A percentile compares a stretch with the other conserved stretches of the same genome.
Conservation (phyloP, 2,329 filamentous ascomycete species). For the Coleophoma eucalyptorum region DNA sequence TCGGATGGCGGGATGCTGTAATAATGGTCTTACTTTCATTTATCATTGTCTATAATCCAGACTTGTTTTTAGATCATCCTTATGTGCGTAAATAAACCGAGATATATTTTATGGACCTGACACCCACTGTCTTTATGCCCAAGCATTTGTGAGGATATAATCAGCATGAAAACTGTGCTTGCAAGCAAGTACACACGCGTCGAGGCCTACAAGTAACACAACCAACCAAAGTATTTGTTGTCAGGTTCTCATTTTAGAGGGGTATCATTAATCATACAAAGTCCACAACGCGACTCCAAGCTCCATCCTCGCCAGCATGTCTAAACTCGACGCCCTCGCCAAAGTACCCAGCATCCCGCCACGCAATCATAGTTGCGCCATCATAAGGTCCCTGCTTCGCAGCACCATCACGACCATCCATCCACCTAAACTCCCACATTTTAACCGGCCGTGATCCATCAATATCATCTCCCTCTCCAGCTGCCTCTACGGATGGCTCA, state of each 20-base stretch:
- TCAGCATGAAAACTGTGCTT: too few relatives aligned
- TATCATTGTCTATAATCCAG: too few relatives aligned
- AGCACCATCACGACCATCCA: conserved; percentile 77
- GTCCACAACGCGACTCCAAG: conserved; percentile 28
- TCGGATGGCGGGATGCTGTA: not conserved
- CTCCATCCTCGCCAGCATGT: conserved; percentile 46
- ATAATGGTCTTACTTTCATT: too few relatives aligned
- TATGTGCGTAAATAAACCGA: too few relatives aligned
- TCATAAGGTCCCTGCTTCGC: conserved; percentile 86
- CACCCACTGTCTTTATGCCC: too few relatives aligned
- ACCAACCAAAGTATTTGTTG: too few relatives aligned
- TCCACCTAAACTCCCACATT: conserved; percentile 93
- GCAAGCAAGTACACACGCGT: too few relatives aligned
- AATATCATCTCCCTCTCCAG: conserved; percentile 22
- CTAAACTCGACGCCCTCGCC: conserved; percentile 82
- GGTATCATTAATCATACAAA: conserved; percentile 21
- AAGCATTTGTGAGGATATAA: too few relatives aligned
- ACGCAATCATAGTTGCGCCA: conserved; percentile 78
- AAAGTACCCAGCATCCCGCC: conserved; percentile 92
- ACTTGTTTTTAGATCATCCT: too few relatives aligned
- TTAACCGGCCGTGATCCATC: conserved; percentile 21
- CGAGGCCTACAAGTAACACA: too few relatives aligned
- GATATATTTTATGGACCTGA: too few relatives aligned
- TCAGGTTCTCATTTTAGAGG: too few relatives aligned
- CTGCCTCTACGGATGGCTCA: conserved; percentile 37